Evolutionary conservation across 768 basidiomycete genomes (phyloP).

Genomic region (Gelatoporia subvermispora): DNA sequence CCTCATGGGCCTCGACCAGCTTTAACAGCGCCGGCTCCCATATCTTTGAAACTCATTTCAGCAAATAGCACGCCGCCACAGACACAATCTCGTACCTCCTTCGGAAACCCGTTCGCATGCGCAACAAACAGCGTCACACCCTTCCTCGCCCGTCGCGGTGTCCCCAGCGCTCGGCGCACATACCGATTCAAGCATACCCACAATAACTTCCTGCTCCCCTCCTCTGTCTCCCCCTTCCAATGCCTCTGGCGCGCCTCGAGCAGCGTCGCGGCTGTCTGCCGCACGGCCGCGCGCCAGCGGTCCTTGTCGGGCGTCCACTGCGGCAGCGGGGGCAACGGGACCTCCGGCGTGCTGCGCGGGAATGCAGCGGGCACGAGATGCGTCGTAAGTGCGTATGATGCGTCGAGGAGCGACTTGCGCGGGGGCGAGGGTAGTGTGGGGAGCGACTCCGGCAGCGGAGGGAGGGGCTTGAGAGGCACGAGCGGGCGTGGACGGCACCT

Average conservation of each 20-base stretch:
- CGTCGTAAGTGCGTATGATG: conserved; percentile 39
- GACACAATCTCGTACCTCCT: conserved; percentile 53
- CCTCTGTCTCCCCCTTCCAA: conserved; percentile 18
- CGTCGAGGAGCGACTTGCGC: conserved; percentile 27
- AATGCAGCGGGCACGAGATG: conserved; percentile 54
- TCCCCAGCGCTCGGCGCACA: conserved; percentile 35
- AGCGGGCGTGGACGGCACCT: conserved; percentile 1
- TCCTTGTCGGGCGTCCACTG: conserved; percentile 31
- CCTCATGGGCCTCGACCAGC: conserved; percentile 40
- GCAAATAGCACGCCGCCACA: neutral
- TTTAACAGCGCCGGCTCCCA: conserved; percentile 68
- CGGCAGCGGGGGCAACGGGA: conserved; percentile 33
- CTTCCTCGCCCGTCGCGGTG: conserved; percentile 19
- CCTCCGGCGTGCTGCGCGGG: conserved; percentile 39
- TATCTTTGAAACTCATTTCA: conserved; percentile 39
- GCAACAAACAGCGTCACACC: conserved; percentile 70
- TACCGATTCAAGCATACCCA: conserved; percentile 78
- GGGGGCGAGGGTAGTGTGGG: conserved; percentile 39
- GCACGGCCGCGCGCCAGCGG: conserved; percentile 15
- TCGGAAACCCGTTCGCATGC: conserved; percentile 86
- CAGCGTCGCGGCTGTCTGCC: conserved; percentile 22
- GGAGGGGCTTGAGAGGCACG: conserved; percentile 6
- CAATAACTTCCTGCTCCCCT: conserved; percentile 33
- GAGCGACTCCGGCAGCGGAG: neutral
- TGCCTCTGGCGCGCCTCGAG: conserved; percentile 28